These are phyloP conservation scores for Stephanodiscus triporus DNA, from an alignment of 108 stramenopile genomes.

Conservation along the genomic window DNA sequence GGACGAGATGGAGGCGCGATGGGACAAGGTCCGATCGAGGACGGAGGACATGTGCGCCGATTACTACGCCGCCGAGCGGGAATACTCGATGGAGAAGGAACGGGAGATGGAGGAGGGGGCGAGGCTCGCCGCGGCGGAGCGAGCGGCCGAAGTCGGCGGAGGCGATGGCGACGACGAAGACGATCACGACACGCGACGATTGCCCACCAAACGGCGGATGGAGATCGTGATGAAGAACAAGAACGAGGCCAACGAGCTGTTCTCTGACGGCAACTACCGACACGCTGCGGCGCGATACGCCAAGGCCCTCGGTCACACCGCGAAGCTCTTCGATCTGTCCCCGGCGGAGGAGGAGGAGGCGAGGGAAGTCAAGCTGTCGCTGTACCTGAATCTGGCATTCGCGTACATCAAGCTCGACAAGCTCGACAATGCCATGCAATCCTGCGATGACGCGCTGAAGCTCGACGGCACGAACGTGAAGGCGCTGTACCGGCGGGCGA, in stretches of 20 bases:
- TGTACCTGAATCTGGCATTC: conserved; percentile 58
- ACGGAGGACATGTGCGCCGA: conserved; percentile 45
- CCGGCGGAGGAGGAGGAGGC: conserved; percentile 59
- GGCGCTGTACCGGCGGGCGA: conserved; percentile 59
- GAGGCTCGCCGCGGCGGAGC: conserved; percentile 44
- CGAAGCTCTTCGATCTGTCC: conserved; percentile 59
- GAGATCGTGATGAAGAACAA: conserved; percentile 71
- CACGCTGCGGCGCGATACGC: conserved; percentile 61
- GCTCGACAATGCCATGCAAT: conserved; percentile 52
- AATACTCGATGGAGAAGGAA: conserved; percentile 46
- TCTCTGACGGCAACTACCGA: conserved; percentile 50
- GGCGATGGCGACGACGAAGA: conserved; percentile 42
- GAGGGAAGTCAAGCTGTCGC: conserved; percentile 48
- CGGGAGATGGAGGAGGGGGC: conserved; percentile 62
- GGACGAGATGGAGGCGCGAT: conserved; percentile 45
- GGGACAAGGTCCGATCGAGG: conserved; percentile 22
- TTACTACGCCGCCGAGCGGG: conserved; percentile 43
- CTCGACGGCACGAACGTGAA: conserved; percentile 51
- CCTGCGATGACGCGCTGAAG: conserved; percentile 55
- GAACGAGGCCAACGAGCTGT: conserved; percentile 59
- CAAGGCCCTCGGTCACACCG: conserved; percentile 61
- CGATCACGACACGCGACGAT: conserved; percentile 61
- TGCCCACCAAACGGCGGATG: conserved; percentile 63
- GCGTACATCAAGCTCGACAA: conserved; percentile 60
- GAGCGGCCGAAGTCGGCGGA: conserved; percentile 28